phyloP scores from a whole-genome alignment of 2,329 filamentous ascomycete species.

The Botryotinia calthae region DNA sequence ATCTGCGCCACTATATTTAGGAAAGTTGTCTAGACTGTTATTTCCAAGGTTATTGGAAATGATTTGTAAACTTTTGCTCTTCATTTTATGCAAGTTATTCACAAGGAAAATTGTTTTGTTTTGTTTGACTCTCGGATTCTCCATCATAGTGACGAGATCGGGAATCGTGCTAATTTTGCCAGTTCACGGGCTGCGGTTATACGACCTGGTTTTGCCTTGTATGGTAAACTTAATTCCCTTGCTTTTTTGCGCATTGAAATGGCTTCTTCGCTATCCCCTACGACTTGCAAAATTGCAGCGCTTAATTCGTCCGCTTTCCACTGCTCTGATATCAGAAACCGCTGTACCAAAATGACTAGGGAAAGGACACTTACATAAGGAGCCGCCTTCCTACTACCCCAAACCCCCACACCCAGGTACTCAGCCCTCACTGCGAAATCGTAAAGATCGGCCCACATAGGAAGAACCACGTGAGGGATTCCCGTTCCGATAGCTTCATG shows the following conservation, averaged over 20 bases:
- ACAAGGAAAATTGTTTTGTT: no score
- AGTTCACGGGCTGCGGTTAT: slow-evolving; percentile 1
- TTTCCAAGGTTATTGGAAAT: not conserved
- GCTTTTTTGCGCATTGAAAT: not conserved
- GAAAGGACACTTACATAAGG: not conserved
- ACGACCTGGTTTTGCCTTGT: not conserved
- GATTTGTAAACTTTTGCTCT: no score
- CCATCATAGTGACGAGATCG: not conserved
- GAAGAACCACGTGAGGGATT: slow-evolving; percentile 46
- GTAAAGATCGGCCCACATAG: slow-evolving; percentile 46
- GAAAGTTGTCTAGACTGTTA: not conserved
- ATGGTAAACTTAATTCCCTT: not conserved
- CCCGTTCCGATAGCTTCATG: slow-evolving; percentile 45
- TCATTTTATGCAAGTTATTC: no score
- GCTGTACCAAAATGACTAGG: not conserved
- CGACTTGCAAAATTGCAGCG: not conserved
- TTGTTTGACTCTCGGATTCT: not conserved
- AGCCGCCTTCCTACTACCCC: slow-evolving; percentile 2
- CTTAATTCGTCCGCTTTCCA: not conserved
- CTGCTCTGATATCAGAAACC: not conserved
- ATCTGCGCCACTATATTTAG: slow-evolving; percentile 1
- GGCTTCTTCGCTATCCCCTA: not conserved
- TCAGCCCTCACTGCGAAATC: slow-evolving; percentile 45
- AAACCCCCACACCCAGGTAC: slow-evolving; percentile 43
- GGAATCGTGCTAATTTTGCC: not conserved